These are phyloP conservation scores for Daldinia grandis DNA, from an alignment of 495 filamentous ascomycete species.

Conservation along the genomic window DNA sequence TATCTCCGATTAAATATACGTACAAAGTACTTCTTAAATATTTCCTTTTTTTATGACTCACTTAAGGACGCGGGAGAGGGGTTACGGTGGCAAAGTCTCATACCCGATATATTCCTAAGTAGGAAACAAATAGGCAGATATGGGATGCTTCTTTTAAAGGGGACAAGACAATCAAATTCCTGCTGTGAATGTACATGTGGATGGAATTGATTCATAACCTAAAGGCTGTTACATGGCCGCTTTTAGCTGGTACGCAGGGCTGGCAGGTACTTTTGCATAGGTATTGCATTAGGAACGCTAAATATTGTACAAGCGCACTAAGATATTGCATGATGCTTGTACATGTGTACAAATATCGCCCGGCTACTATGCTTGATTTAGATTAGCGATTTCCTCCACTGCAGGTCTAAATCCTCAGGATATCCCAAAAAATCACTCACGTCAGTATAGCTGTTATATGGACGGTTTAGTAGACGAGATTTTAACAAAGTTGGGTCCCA, in stretches of 20 bases:
- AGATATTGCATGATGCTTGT: slow-evolving; percentile 10
- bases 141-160: slow-evolving; percentile 11
- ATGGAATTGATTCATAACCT: neutral
- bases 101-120: slow-evolving; percentile 8
- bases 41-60: slow-evolving; percentile 6
- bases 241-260: slow-evolving; percentile 14
- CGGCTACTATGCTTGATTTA: neutral
- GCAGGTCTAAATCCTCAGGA: neutral
- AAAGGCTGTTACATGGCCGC: slow-evolving; percentile 32
- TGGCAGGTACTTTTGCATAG: slow-evolving; percentile 18
- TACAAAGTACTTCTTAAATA: neutral
- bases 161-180: slow-evolving; percentile 12
- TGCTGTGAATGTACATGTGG: neutral
- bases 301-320: slow-evolving; percentile 16
- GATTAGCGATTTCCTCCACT: neutral
- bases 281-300: neutral
- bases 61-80: neutral
- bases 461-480: neutral
- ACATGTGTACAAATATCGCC: neutral
- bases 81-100: slow-evolving; percentile 29
- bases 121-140: slow-evolving; percentile 27
- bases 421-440: neutral
- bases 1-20: neutral
- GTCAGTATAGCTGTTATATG: neutral
- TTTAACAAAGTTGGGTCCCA: neutral